phyloP scores from a whole-genome alignment of 176 grass and related monocot species.

The Aegilops tauschii region DNA sequence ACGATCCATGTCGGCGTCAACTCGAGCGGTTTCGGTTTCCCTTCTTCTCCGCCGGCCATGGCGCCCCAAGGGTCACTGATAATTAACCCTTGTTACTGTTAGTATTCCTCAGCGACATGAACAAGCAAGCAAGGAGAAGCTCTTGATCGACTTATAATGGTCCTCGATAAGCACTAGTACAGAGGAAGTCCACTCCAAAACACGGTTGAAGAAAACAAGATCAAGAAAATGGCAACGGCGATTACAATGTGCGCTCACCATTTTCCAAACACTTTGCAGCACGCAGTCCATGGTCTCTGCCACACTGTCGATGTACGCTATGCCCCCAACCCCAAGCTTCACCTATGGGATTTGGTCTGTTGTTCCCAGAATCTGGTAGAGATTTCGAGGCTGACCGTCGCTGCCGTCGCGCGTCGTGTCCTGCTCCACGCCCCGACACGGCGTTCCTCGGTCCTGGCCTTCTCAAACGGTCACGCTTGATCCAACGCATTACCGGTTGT shows the following conservation, averaged over 20 bases:
- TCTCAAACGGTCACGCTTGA: too few species aligned
- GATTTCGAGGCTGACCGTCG: too few species aligned
- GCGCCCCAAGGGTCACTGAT: neutral
- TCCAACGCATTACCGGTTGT: too few species aligned
- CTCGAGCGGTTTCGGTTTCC: constrained; percentile 44
- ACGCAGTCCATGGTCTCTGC: neutral
- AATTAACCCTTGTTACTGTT: neutral
- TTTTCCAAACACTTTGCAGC: neutral
- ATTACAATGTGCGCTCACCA: neutral
- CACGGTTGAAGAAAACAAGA: neutral
- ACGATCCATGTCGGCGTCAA: constrained; percentile 94
- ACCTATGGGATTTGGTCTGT: neutral
- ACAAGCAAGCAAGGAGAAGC: neutral
- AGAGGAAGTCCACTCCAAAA: neutral
- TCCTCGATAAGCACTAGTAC: neutral
- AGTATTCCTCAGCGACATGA: neutral
- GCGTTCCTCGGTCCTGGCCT: too few species aligned
- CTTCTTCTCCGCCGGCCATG: constrained; percentile 60
- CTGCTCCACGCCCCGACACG: too few species aligned
- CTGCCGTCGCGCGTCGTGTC: too few species aligned
- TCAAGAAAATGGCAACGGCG: neutral
- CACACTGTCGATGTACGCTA: neutral
- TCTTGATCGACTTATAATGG: neutral
- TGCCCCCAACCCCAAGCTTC: neutral
- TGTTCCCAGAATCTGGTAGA: neutral